Conservation (phyloP, 768 basidiomycete species). For the Suillus spraguei region DNA sequence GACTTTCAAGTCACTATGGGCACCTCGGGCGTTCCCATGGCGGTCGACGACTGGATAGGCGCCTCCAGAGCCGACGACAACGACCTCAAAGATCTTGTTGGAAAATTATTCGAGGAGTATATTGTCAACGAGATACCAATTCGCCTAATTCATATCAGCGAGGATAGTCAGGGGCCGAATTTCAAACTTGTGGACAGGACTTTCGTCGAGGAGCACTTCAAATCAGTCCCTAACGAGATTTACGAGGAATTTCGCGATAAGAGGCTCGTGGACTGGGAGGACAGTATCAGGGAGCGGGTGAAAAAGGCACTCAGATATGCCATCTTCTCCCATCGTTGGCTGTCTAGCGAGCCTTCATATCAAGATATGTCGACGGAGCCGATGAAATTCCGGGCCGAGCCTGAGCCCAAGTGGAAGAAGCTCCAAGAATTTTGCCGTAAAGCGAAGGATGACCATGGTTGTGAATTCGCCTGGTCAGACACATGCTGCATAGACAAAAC, state of each 20-base stretch:
- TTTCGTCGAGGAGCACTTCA: constrained; percentile 3
- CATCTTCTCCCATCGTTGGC: constrained; percentile 15
- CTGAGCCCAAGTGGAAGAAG: constrained; percentile 7
- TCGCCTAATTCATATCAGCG: constrained; percentile 8
- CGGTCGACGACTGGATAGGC: not conserved
- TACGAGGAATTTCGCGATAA: not conserved
- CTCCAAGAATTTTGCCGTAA: constrained; percentile 12
- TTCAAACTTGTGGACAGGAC: constrained; percentile 2
- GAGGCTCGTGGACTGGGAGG: not conserved
- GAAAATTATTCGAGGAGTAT: constrained; percentile 11
- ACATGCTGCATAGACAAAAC: constrained; percentile 22
- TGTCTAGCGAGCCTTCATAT: not conserved
- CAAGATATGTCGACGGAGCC: constrained; percentile 8
- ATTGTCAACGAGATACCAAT: constrained; percentile 11
- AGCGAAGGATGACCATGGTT: constrained; percentile 4
- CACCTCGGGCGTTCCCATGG: not conserved
- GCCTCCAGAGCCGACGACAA: not conserved
- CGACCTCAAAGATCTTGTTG: constrained; percentile 2
- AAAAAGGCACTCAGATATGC: constrained; percentile 12
- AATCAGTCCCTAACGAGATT: not conserved
- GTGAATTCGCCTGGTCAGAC: constrained; percentile 19
- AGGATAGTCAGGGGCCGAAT: not conserved
- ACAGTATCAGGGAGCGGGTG: not conserved
- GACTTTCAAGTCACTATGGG: not conserved
- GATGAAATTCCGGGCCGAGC: not conserved